Conservation (phyloP, 2,329 filamentous ascomycete species). For the Chrysoporthe deuterocubensis region DNA sequence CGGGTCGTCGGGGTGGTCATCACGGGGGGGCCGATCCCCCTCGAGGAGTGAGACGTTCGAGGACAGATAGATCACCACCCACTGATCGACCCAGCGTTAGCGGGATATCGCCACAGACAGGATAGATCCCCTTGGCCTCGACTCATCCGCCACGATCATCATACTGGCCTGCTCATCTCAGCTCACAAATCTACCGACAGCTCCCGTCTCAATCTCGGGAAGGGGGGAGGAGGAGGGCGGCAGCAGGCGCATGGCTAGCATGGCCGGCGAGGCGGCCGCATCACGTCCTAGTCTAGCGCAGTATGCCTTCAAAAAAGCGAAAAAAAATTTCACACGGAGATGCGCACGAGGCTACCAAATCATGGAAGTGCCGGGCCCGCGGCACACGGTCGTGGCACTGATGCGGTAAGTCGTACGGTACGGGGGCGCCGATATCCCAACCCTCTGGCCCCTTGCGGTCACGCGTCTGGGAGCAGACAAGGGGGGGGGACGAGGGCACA, state of each 20-base stretch:
- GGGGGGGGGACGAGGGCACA: neutral
- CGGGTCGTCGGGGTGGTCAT: too few relatives aligned
- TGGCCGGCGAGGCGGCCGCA: slow-evolving; percentile 1
- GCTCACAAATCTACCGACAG: neutral
- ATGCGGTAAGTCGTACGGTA: neutral
- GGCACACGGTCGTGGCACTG: neutral
- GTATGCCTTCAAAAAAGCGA: neutral
- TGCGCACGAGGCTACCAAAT: neutral
- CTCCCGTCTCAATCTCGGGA: neutral
- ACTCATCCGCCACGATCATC: neutral
- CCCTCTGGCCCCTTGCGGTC: neutral
- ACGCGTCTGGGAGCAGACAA: neutral
- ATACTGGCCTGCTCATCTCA: slow-evolving; percentile 2
- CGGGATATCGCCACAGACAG: neutral
- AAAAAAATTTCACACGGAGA: neutral
- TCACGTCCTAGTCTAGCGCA: neutral
- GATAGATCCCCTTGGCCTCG: neutral
- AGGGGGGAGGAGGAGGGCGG: neutral
- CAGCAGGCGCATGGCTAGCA: neutral
- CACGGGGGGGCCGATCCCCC: too few relatives aligned
- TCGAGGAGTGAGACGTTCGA: neutral
- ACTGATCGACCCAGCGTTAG: neutral
- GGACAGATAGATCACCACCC: neutral
- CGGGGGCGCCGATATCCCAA: neutral
- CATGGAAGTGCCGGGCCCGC: neutral